Conservation (phyloP, 768 basidiomycete genomes). For the Suillus variegatus region DNA sequence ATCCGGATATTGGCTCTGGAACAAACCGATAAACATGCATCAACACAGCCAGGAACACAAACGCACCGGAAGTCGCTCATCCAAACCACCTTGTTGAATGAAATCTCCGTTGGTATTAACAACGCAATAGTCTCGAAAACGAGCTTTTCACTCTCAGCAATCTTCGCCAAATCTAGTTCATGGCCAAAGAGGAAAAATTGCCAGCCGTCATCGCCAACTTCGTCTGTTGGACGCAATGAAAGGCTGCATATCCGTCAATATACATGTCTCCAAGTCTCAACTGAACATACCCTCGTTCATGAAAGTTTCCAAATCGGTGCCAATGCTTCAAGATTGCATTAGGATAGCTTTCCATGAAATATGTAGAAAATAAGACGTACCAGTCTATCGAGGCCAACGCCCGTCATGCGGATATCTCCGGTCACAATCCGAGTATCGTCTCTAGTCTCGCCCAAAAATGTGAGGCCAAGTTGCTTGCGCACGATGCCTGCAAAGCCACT, state of each 20-base stretch:
- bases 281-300: not conserved
- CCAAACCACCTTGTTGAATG: conserved; percentile 26
- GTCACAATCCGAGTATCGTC: conserved; percentile 28
- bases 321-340: conserved; percentile 34
- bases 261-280: not conserved
- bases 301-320: conserved; percentile 48
- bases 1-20: conserved; percentile 17
- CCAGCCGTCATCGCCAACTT: conserved; percentile 27
- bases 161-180: conserved; percentile 22
- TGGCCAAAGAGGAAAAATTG: conserved; percentile 32
- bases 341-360: not conserved
- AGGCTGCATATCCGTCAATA: conserved; percentile 22
- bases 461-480: conserved; percentile 10
- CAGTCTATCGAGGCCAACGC: conserved; percentile 38
- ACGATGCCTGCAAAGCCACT: not conserved
- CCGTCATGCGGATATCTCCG: conserved; percentile 37
- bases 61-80: conserved; percentile 24
- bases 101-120: conserved; percentile 26
- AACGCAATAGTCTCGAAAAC: conserved; percentile 18
- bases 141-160: conserved; percentile 20
- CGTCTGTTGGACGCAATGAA: conserved; percentile 36
- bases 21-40: not conserved
- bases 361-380: conserved; percentile 23
- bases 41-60: not conserved
- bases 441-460: conserved; percentile 31